Conservation (phyloP, 2,329 filamentous ascomycete species). For the Elsinoe australis region DNA sequence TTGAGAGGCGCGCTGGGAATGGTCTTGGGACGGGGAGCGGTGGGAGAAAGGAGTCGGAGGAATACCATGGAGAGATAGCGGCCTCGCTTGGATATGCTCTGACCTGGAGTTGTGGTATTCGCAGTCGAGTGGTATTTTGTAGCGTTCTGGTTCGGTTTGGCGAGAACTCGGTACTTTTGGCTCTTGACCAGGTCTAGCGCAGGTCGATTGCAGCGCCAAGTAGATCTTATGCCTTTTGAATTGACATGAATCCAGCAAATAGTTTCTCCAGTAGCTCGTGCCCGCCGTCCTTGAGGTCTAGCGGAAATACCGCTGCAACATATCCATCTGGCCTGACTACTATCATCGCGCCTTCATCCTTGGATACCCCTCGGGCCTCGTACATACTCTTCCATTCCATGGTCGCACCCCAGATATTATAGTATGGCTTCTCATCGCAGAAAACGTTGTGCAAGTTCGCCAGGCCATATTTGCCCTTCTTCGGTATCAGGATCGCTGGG, state of each 20-base stretch:
- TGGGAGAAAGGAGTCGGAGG: slow-evolving; percentile 46
- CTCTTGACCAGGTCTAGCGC: no score
- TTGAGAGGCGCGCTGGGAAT: slow-evolving; percentile 68
- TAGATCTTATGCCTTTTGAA: no score
- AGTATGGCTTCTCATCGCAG: slow-evolving; percentile 37
- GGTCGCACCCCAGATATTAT: slow-evolving; percentile 32
- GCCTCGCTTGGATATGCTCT: background rate
- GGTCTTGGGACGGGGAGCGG: slow-evolving; percentile 60
- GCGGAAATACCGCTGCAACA: slow-evolving; percentile 36
- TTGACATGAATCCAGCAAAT: slow-evolving; percentile 27
- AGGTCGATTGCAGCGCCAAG: no score
- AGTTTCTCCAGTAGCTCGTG: slow-evolving; percentile 24
- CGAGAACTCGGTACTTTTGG: no score
- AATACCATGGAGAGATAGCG: slow-evolving; percentile 46
- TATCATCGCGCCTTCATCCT: slow-evolving; percentile 49
- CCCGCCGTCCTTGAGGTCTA: slow-evolving; percentile 21
- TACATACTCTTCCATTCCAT: slow-evolving; percentile 41
- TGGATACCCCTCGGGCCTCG: slow-evolving; percentile 51
- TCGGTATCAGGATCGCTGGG: slow-evolving; percentile 39
- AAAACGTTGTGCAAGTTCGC: slow-evolving; percentile 38
- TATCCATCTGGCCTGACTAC: slow-evolving; percentile 62
- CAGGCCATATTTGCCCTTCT: slow-evolving; percentile 31
- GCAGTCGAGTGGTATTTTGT: no score
- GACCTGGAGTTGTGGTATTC: no score
- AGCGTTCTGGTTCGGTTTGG: no score